Conservation (phyloP, 2,329 filamentous ascomycete species). For the Geosmithia putterillii region DNA sequence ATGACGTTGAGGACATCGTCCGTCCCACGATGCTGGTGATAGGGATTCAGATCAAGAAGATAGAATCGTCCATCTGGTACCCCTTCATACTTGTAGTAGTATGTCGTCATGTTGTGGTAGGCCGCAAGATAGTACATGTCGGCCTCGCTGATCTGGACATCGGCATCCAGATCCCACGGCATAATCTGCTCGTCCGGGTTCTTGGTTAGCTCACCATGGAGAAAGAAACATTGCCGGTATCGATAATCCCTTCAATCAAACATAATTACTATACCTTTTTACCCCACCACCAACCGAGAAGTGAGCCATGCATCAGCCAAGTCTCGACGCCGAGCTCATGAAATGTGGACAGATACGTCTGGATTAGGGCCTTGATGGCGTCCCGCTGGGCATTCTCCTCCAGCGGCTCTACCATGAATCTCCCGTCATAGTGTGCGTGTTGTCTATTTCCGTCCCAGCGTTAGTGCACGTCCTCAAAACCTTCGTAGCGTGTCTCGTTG, state of each 20-base stretch:
- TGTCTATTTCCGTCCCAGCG: not conserved
- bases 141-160: constrained; percentile 57
- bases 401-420: constrained; percentile 26
- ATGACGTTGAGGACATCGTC: constrained; percentile 28
- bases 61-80: constrained; percentile 28
- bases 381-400: constrained; percentile 44
- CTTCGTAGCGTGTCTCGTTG: too few species aligned
- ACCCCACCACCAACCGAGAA: constrained; percentile 84
- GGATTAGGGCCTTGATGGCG: constrained; percentile 53
- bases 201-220: not conserved
- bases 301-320: constrained; percentile 76
- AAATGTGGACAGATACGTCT: constrained; percentile 61
- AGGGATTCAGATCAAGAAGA: constrained; percentile 35
- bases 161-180: constrained; percentile 68
- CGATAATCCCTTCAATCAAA: not conserved
- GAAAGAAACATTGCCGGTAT: not conserved
- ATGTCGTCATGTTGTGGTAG: constrained; percentile 49
- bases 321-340: constrained; percentile 56
- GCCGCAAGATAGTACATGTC: constrained; percentile 55
- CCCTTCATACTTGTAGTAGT: constrained; percentile 26
- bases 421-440: constrained; percentile 20
- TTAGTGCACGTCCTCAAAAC: constrained; percentile 4
- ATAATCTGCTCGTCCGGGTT: constrained; percentile 36
- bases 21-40: constrained; percentile 22
- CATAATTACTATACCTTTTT: constrained; percentile 20